A percentile compares a stretch with the other conserved stretches of the same genome.
phyloP scores from a whole-genome alignment of 345 rosid species.

The Arabidopsis arenosa region DNA sequence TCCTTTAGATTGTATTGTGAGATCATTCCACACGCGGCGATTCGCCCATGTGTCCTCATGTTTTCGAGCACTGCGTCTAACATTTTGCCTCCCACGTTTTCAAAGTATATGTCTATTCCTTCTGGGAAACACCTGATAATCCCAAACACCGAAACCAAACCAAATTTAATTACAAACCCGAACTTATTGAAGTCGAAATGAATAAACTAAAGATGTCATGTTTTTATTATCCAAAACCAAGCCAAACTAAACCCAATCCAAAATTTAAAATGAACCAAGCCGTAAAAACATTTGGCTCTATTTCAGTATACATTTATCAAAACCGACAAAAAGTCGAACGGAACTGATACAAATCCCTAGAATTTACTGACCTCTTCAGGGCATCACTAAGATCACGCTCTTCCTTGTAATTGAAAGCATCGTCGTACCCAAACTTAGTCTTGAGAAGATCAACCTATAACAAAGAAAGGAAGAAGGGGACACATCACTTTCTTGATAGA shows the following conservation, averaged over 20 bases:
- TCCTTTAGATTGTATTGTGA: conserved; percentile 50
- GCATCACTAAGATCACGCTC: conserved; percentile 50
- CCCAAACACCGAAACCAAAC: background rate
- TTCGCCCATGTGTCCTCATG: conserved; percentile 48
- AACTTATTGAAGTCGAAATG: no score
- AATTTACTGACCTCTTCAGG: conserved; percentile 46
- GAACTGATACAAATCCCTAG: no score
- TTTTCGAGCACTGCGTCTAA: conserved; percentile 53
- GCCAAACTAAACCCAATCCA: no score
- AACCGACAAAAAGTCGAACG: no score
- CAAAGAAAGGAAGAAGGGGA: background rate
- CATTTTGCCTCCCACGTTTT: conserved; percentile 55
- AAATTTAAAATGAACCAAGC: no score
- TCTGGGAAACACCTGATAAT: conserved; percentile 26
- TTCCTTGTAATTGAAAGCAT: conserved; percentile 62
- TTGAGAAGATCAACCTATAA: conserved; percentile 50
- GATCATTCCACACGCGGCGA: conserved; percentile 55
- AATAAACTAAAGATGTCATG: no score
- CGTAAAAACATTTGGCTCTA: no score
- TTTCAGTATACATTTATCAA: no score
- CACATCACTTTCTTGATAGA: background rate
- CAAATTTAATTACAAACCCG: background rate
- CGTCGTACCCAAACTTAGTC: conserved; percentile 59
- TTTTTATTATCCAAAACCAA: no score
- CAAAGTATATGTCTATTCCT: conserved; percentile 39